phyloP scores from a whole-genome alignment of 2,329 filamentous ascomycete species.

The Periconia sp. region DNA sequence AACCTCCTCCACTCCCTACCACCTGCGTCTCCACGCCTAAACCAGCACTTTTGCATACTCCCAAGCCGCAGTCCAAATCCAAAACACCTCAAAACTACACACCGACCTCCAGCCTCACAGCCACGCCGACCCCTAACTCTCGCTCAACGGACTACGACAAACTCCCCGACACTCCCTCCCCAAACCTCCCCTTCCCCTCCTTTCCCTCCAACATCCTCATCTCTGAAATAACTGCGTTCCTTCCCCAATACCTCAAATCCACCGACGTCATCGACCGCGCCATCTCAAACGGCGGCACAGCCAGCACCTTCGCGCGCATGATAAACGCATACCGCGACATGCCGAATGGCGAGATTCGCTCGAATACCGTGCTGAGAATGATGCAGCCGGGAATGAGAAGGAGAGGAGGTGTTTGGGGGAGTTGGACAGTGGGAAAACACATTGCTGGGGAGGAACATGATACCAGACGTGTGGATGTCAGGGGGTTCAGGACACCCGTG shows the following conservation, averaged over 20 bases:
- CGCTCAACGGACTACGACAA: too few relatives aligned
- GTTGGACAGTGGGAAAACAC: slow-evolving; percentile 26
- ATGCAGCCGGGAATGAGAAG: too few relatives aligned
- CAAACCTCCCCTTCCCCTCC: slow-evolving; percentile 21
- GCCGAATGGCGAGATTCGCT: too few relatives aligned
- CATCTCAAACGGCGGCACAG: slow-evolving; percentile 23
- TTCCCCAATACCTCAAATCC: slow-evolving; percentile 27
- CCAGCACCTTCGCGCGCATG: slow-evolving; percentile 5
- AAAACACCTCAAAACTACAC: too few relatives aligned
- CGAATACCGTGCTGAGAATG: too few relatives aligned
- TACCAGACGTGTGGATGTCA: slow-evolving; percentile 18
- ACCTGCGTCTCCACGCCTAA: too few relatives aligned
- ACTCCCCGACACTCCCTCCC: not conserved
- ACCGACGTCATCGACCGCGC: slow-evolving; percentile 29
- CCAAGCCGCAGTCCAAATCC: too few relatives aligned
- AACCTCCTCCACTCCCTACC: too few relatives aligned
- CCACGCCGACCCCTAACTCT: too few relatives aligned
- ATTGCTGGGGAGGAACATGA: not conserved
- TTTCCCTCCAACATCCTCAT: slow-evolving; percentile 26
- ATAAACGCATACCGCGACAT: not conserved
- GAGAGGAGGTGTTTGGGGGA: slow-evolving; percentile 15
- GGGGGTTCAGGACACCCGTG: slow-evolving; percentile 5
- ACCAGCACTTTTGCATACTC: too few relatives aligned
- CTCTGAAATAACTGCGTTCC: slow-evolving; percentile 28
- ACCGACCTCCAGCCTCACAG: too few relatives aligned